Evolutionary conservation across 495 filamentous ascomycete species (phyloP).

Genomic region (Aspergillus hancockii): DNA sequence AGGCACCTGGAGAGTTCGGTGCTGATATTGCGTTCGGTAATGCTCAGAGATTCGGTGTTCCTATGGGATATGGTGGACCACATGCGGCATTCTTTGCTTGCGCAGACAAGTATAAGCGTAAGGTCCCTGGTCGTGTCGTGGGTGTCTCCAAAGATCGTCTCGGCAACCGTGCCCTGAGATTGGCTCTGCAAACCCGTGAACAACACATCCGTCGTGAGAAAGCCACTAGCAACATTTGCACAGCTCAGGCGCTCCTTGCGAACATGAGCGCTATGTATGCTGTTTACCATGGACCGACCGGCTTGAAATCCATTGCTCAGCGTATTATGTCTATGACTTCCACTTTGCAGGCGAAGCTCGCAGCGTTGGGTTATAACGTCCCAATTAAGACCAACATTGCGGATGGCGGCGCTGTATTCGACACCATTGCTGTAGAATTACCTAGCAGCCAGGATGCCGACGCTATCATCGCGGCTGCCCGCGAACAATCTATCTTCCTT

Average conservation of each 20-base stretch:
- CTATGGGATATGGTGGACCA: conserved; percentile 90
- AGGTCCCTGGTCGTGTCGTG: conserved; percentile 91
- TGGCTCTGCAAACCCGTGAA: conserved; percentile 92
- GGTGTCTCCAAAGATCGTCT: conserved; percentile 92
- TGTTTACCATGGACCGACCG: conserved; percentile 91
- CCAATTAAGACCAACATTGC: conserved; percentile 52
- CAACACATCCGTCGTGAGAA: conserved; percentile 98
- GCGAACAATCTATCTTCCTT: conserved; percentile 60
- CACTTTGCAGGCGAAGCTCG: conserved; percentile 66
- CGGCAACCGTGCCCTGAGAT: conserved; percentile 78
- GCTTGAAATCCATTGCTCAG: conserved; percentile 83
- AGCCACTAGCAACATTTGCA: conserved; percentile 98
- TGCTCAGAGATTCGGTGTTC: conserved; percentile 92
- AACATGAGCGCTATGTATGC: conserved; percentile 99
- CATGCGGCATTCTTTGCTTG: conserved; percentile 98
- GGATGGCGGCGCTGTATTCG: conserved; percentile 64
- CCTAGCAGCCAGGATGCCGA: conserved; percentile 48
- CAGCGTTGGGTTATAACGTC: conserved; percentile 65
- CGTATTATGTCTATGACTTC: conserved; percentile 69
- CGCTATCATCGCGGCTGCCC: conserved; percentile 51
- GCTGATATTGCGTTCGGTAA: conserved; percentile 97
- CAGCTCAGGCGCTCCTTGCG: conserved; percentile 89
- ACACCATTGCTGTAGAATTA: conserved; percentile 75
- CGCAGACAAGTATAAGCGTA: conserved; percentile 88
- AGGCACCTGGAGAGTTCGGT: conserved; percentile 92